Conservation (phyloP, 345 rosid species). For the Hibiscus mutabilis region DNA sequence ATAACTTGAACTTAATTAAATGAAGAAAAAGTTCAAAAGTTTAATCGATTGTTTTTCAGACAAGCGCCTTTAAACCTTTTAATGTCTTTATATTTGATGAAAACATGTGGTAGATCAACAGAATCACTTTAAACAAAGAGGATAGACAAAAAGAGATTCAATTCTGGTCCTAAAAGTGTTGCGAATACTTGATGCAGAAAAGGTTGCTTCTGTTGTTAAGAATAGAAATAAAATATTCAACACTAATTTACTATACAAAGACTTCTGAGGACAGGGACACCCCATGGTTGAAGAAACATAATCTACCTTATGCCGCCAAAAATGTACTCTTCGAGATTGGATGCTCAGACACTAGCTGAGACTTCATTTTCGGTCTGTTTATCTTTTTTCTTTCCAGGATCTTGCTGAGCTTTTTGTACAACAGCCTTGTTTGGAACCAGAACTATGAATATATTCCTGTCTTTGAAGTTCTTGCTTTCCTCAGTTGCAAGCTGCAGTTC, state of each 20-base stretch:
- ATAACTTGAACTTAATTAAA: too few species aligned
- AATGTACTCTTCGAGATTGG: background rate
- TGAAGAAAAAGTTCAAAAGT: too few species aligned
- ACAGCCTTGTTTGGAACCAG: slow-evolving; percentile 79
- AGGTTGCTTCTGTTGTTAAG: slow-evolving; percentile 7
- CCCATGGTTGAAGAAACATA: slow-evolving; percentile 1
- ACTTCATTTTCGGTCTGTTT: slow-evolving; percentile 46
- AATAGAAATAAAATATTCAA: background rate
- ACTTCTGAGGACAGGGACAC: slow-evolving; percentile 8
- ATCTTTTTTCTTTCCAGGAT: slow-evolving; percentile 60
- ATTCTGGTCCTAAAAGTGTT: background rate
- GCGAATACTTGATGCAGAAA: slow-evolving; percentile 3
- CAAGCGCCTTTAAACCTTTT: too few species aligned
- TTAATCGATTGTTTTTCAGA: too few species aligned
- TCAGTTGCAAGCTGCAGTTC: slow-evolving; percentile 70
- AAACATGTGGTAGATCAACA: background rate
- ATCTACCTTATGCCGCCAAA: slow-evolving; percentile 17
- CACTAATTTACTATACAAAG: slow-evolving; percentile 23
- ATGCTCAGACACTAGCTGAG: slow-evolving; percentile 46
- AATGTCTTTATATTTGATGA: too few species aligned
- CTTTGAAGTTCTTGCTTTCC: slow-evolving; percentile 79
- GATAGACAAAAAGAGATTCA: background rate
- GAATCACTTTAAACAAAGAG: background rate
- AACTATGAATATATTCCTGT: slow-evolving; percentile 61
- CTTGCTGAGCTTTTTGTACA: slow-evolving; percentile 64